phyloP scores from a whole-genome alignment of 768 basidiomycete species.

The Agaricus sinodeliciosus region DNA sequence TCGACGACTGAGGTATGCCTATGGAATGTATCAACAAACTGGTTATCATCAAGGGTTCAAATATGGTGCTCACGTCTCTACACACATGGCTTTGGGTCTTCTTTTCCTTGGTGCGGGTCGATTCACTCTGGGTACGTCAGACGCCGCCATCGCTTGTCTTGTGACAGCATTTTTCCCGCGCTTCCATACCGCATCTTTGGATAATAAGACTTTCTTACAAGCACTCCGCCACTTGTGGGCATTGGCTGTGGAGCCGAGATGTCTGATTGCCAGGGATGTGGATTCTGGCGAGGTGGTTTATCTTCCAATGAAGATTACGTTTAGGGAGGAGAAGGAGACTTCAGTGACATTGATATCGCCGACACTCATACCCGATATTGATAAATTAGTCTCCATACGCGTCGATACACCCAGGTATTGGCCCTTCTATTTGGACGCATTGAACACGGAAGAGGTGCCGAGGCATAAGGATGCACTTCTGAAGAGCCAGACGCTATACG shows the following conservation, averaged over 20 bases:
- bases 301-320: constrained; percentile 83
- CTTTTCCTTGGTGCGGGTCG: constrained; percentile 92
- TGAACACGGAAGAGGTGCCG: constrained; percentile 66
- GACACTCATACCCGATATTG: constrained; percentile 86
- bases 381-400: constrained; percentile 72
- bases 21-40: constrained; percentile 72
- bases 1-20: constrained; percentile 80
- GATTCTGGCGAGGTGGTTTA: constrained; percentile 89
- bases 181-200: constrained; percentile 69
- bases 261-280: constrained; percentile 87
- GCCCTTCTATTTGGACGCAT: constrained; percentile 85
- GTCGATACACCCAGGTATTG: constrained; percentile 95
- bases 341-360: constrained; percentile 84
- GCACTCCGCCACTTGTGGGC: constrained; percentile 96
- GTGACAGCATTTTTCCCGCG: constrained; percentile 89
- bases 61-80: constrained; percentile 87
- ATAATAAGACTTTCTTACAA: constrained; percentile 89
- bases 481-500: constrained; percentile 76
- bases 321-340: constrained; percentile 55
- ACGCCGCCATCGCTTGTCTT: constrained; percentile 88
- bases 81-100: constrained; percentile 84
- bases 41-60: constrained; percentile 60
- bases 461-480: constrained; percentile 66
- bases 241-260: constrained; percentile 89
- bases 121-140: constrained; percentile 86